These are phyloP conservation scores for Solanum hybrid DNA, from an alignment of 305 asterid genomes.

Conservation along the genomic window DNA sequence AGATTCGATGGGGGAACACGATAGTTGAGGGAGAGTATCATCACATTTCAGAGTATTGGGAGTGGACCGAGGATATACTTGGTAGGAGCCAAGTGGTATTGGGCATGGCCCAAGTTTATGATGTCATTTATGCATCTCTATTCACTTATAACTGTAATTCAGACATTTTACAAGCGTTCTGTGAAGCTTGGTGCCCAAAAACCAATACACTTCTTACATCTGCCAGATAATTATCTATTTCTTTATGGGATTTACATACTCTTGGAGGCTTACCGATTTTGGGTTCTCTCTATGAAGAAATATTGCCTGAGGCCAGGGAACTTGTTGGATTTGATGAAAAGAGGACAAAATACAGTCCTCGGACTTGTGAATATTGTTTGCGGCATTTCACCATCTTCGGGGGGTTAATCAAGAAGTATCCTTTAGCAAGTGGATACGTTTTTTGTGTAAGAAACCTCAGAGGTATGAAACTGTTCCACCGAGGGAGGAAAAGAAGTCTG, in stretches of 20 bases:
- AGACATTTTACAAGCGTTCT: background rate
- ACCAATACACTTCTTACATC: background rate
- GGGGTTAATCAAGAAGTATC: background rate
- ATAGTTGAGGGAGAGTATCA: background rate
- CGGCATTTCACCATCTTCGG: background rate
- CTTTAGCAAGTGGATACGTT: background rate
- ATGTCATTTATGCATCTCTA: background rate
- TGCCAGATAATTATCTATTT: background rate
- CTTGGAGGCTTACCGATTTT: too few relatives aligned
- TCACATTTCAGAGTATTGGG: background rate
- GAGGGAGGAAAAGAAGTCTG: background rate
- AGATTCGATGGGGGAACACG: background rate
- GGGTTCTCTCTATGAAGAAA: too few relatives aligned
- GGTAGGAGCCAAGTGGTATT: background rate
- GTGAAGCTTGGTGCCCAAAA: background rate
- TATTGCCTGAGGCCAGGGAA: background rate
- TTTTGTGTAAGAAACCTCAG: background rate
- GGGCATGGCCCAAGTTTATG: background rate
- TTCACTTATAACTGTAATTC: background rate
- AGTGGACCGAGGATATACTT: background rate
- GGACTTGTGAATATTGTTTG: background rate
- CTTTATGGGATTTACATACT: background rate
- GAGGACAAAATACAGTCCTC: background rate
- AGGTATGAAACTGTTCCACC: background rate
- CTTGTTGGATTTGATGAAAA: background rate